These are phyloP conservation scores for Marchantia polymorpha DNA, from an alignment of 225 moss, liverwort and hornwort genomes.

Conservation along the genomic window DNA sequence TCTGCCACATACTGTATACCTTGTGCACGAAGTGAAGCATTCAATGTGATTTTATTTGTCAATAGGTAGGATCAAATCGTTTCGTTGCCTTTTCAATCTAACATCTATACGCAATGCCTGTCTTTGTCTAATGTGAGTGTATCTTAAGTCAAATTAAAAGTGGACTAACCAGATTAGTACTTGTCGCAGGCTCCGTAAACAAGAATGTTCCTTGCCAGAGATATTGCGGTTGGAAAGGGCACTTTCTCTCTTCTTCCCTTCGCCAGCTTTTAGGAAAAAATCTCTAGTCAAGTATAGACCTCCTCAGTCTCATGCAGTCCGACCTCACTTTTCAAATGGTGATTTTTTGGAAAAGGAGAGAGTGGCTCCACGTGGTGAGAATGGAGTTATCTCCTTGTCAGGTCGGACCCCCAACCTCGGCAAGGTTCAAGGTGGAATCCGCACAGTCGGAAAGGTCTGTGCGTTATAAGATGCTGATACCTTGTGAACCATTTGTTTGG, in stretches of 20 bases:
- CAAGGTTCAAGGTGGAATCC: constrained; percentile 26
- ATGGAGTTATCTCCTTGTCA: constrained; percentile 47
- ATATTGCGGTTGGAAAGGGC: constrained; percentile 64
- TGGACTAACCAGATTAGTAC: background rate
- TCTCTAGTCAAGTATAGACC: constrained; percentile 54
- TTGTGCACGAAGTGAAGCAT: too few relatives aligned
- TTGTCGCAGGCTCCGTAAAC: constrained; percentile 31
- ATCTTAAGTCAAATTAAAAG: too few relatives aligned
- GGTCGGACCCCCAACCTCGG: constrained; percentile 43
- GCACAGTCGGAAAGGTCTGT: constrained; percentile 11
- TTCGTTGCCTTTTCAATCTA: too few relatives aligned
- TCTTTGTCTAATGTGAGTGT: too few relatives aligned
- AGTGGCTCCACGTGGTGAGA: constrained; percentile 35
- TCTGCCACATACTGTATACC: too few relatives aligned
- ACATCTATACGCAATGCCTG: too few relatives aligned
- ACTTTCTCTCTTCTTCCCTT: constrained; percentile 61
- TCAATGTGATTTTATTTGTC: too few relatives aligned
- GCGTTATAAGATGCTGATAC: background rate
- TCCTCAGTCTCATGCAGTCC: constrained; percentile 61
- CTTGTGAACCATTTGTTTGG: background rate
- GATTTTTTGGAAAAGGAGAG: constrained; percentile 27
- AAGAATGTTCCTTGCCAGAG: constrained; percentile 54
- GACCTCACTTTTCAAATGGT: constrained; percentile 23
- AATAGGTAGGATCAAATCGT: too few relatives aligned
- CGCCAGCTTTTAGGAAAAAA: constrained; percentile 60